Evolutionary conservation across 208 protist species (phyloP).

Genomic region (Lotmaria passim): DNA sequence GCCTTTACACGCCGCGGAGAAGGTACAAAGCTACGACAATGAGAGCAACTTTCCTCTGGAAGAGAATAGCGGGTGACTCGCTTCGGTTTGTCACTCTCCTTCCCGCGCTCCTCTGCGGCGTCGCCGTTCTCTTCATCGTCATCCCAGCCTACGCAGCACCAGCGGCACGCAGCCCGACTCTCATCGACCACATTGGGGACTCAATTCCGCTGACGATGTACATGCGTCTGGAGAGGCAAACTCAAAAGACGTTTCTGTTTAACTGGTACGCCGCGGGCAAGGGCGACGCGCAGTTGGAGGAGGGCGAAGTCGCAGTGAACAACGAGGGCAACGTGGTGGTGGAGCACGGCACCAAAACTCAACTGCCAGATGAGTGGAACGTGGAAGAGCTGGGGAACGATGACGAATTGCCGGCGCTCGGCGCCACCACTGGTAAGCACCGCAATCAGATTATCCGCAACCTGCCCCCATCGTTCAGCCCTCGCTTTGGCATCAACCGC

Average conservation of each 20-base stretch:
- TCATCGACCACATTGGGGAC: conserved; percentile 45
- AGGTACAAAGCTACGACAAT: too few relatives aligned
- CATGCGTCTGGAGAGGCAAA: conserved; percentile 48
- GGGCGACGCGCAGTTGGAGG: conserved; percentile 8
- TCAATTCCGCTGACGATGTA: conserved; percentile 69
- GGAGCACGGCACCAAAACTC: not conserved
- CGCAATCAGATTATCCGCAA: conserved; percentile 36
- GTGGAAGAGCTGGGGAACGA: conserved; percentile 17
- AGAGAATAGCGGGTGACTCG: too few relatives aligned
- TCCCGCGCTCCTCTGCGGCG: not conserved
- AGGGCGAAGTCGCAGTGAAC: conserved; percentile 17
- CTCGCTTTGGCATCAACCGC: conserved; percentile 68
- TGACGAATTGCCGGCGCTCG: conserved; percentile 15
- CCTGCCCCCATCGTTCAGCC: conserved; percentile 50
- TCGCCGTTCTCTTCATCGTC: conserved; percentile 4
- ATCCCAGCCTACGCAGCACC: not conserved
- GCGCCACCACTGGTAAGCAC: conserved; percentile 35
- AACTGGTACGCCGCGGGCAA: conserved; percentile 5
- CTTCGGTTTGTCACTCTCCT: not conserved
- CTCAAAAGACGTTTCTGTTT: conserved; percentile 20
- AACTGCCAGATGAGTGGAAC: conserved; percentile 10
- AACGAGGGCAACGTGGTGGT: conserved; percentile 23
- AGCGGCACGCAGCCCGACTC: not conserved
- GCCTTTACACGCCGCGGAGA: too few relatives aligned
- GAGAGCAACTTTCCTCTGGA: too few relatives aligned